Evolutionary conservation across 2,329 filamentous ascomycete species (phyloP), one percentile per base, ranked within the genome.

Genomic region (Tolypocladium paradoxum): DNA sequence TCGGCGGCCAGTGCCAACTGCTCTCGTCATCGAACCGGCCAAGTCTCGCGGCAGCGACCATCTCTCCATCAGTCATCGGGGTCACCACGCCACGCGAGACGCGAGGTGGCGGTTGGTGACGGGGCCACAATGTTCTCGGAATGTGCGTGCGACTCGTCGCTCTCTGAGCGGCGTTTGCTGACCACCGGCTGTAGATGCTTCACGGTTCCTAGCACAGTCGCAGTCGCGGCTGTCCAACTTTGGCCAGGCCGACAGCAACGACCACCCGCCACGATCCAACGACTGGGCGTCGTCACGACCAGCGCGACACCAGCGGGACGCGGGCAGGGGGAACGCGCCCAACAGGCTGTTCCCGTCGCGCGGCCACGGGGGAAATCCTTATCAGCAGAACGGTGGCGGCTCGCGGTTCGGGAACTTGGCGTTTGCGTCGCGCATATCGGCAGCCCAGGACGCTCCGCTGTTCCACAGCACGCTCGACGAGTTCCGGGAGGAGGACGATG

Each of bases 181-280:
- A 66, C 56, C 9, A 48, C 47, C 35, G 51, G n/a, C 1, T 49
- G 51, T 65, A 96, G 93, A 97, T 85, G 93, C 93, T 64, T 97
- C 92, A 61, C 87, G 86, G 62, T 99, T 99, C 70, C 83, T 99
- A 63, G 89, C 91, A 56, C 93, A 97, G 81, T 96, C 91, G 60
- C 91, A 96, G 76, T 95, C 91, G 56, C 86, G 90, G 58, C 77
- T 97, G 64, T 89, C 87, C 60, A 83, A 75, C 68, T 83, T 90
- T 56, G 57, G 76, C 72, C 81, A 86, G 67, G 71, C 80, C 55
- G 82, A 73, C 57, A 73, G 70, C 56, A 73, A 71, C 56, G 71
- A 68, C 48, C 62, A 61, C 34, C 55, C 57, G 38, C 58, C 58
- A 51, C 61, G 63, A 50, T 62, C 63, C 55, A 52, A 60, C 56